Evolutionary conservation across 2,329 filamentous ascomycete species (phyloP).

Genomic region (Knoxdaviesia capensis): DNA sequence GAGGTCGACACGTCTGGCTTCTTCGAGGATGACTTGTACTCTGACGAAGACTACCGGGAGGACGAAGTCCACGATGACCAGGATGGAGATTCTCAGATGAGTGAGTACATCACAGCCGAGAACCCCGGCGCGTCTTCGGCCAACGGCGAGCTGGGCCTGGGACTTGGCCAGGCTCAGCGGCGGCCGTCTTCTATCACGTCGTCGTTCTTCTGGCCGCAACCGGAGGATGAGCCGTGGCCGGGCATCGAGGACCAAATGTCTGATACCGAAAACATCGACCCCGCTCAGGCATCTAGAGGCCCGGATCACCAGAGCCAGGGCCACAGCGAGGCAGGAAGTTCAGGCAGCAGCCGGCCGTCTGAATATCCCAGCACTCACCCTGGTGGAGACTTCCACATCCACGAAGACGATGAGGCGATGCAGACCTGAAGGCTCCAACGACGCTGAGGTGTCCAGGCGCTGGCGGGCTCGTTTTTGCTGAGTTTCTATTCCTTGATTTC

Average conservation of each 20-base stretch:
- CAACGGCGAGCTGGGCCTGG: background rate
- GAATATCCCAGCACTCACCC: conserved; percentile 34
- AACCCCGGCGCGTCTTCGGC: background rate
- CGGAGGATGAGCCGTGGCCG: conserved; percentile 35
- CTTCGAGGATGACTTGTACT: no score
- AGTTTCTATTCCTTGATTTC: background rate
- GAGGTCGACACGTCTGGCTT: no score
- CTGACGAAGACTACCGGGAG: no score
- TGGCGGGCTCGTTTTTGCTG: background rate
- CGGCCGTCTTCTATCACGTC: background rate
- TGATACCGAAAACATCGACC: conserved; percentile 31
- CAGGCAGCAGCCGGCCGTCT: conserved; percentile 29
- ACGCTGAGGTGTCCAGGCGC: no score
- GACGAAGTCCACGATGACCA: conserved; percentile 11
- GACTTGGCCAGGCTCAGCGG: background rate
- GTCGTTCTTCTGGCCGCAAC: conserved; percentile 5
- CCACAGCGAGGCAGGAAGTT: conserved; percentile 15
- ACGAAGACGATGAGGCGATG: conserved; percentile 15
- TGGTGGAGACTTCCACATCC: conserved; percentile 17
- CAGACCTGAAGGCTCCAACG: background rate
- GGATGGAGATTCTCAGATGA: conserved; percentile 8
- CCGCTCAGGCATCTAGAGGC: conserved; percentile 6
- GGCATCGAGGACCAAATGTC: conserved; percentile 31
- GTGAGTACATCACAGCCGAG: background rate
- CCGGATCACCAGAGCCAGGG: conserved; percentile 1